Base-by-base conservation (phyloP, 1,139 yeast genomes). In the Debaryomycetaceae sp. region DNA sequence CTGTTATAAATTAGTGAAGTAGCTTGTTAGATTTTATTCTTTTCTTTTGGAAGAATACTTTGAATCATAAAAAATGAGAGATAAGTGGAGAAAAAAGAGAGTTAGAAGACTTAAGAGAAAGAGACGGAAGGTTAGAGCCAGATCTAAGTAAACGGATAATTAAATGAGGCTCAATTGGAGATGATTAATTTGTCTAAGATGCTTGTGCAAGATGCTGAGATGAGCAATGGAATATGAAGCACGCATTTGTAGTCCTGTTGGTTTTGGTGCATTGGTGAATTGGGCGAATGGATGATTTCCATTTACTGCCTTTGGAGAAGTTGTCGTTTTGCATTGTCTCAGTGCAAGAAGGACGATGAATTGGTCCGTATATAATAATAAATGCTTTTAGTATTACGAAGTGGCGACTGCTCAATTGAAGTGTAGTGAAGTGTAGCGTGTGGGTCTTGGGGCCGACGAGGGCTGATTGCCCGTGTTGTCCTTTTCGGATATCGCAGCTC, bases 101-200 rank as follows among this genome's bases (percentile, higher is more conserved):
- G 95, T 86, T 79, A 89, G 97, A 88, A 88, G 97, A 88, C 88
- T 90, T 74, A 90, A 90, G 87, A 87, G 97, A 85, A 90, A 90
- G 95, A 87, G 97, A 86, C 96, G 97, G 96, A 89, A 89, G 95
- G 96, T 90, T 69, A 87, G 97, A 87, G 97, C 97, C 78, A 88
- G 97, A 88, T 85, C 93, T 81, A 86, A 86, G 85, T 86, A 85
- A 85, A 80, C 87, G 84, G 80, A 75, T 78, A 66, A 54, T 40
- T 27, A 36, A 33, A n/a, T 30, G 14, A 31, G 31, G 31, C 31
- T 27, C 31, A 27, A 27, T 17, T 27, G 31, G 31, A 8, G 31
- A 27, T 27, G 31, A 27, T 8, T 7, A 27, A 4, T 27, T 27
- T 11, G 11, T 4, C 11, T 27, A 27, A 27, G 31, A 27, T 27